Evolutionary conservation across 2,329 filamentous ascomycete species (phyloP).

Genomic region (Fusarium dimerum): DNA sequence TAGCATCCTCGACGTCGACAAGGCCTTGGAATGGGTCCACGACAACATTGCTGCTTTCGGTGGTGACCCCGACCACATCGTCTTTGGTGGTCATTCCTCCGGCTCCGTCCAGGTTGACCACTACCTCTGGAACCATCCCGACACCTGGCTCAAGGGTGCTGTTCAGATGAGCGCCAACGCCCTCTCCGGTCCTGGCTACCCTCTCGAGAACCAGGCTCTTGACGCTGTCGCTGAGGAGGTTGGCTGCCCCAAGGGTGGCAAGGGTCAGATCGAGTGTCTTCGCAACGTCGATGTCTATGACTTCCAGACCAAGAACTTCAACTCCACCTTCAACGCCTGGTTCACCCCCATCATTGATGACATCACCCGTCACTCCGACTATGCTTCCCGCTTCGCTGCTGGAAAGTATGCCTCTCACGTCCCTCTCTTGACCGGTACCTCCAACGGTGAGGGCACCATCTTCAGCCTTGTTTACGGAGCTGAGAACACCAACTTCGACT

Average conservation of each 20-base stretch:
- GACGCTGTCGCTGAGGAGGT: slow-evolving; percentile 39
- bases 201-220: slow-evolving; percentile 37
- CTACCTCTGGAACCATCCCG: slow-evolving; percentile 43
- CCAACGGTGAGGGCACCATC: slow-evolving; percentile 38
- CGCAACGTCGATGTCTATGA: slow-evolving; percentile 29
- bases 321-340: slow-evolving; percentile 41
- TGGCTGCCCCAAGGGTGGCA: slow-evolving; percentile 33
- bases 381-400: slow-evolving; percentile 20
- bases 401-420: slow-evolving; percentile 35
- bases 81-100: slow-evolving; percentile 45
- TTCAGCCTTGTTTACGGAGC: slow-evolving; percentile 37
- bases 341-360: slow-evolving; percentile 41
- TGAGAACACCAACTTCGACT: slow-evolving; percentile 30
- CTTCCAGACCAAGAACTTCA: slow-evolving; percentile 26
- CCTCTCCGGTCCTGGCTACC: slow-evolving; percentile 41
- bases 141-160: slow-evolving; percentile 39
- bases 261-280: slow-evolving; percentile 40
- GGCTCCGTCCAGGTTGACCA: slow-evolving; percentile 41
- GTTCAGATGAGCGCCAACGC: slow-evolving; percentile 46
- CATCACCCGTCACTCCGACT: slow-evolving; percentile 36
- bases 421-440: slow-evolving; percentile 38
- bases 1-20: slow-evolving; percentile 27
- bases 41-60: slow-evolving; percentile 40
- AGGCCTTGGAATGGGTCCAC: slow-evolving; percentile 28
- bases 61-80: slow-evolving; percentile 45